Percentiles rank a stretch among this genome's conserved stretches.
Conservation (phyloP, 192 early-diverging fungal species). For the Phycomyces blakesleeanus region DNA sequence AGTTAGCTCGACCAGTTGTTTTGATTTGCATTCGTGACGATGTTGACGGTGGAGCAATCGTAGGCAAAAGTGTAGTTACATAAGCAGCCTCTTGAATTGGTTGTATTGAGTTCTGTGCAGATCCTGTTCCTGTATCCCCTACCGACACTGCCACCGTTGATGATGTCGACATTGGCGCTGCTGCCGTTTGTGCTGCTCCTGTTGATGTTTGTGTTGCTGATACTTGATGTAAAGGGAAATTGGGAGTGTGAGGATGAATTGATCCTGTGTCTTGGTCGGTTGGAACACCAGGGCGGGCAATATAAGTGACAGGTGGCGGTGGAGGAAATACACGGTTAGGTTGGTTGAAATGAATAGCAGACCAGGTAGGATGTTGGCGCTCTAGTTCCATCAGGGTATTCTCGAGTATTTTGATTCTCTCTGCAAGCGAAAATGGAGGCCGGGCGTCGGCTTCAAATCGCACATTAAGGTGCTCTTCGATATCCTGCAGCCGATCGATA, state of each 20-base stretch:
- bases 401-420: constrained; percentile 71
- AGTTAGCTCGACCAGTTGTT: constrained; percentile 43
- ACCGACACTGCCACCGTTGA: no score
- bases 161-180: no score
- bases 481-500: constrained; percentile 65
- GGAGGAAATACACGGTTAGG: constrained; percentile 51
- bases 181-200: constrained; percentile 16
- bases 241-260: no score
- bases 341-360: constrained; percentile 75
- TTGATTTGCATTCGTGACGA: constrained; percentile 34
- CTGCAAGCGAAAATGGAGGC: constrained; percentile 28
- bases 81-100: no score
- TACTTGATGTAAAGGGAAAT: no score
- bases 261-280: neutral
- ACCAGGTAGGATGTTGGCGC: constrained; percentile 72
- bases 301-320: constrained; percentile 21
- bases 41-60: constrained; percentile 8
- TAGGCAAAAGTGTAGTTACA: constrained; percentile 16
- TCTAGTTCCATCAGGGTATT: constrained; percentile 75
- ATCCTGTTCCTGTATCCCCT: no score
- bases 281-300: constrained; percentile 4
- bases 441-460: constrained; percentile 45
- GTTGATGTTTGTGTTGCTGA: no score
- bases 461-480: constrained; percentile 72
- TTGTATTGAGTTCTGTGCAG: no score